Evolutionary conservation across 106 monocot species (phyloP), one percentile per base, ranked within the genome.

Genomic region (Dendrobium catenatum): DNA sequence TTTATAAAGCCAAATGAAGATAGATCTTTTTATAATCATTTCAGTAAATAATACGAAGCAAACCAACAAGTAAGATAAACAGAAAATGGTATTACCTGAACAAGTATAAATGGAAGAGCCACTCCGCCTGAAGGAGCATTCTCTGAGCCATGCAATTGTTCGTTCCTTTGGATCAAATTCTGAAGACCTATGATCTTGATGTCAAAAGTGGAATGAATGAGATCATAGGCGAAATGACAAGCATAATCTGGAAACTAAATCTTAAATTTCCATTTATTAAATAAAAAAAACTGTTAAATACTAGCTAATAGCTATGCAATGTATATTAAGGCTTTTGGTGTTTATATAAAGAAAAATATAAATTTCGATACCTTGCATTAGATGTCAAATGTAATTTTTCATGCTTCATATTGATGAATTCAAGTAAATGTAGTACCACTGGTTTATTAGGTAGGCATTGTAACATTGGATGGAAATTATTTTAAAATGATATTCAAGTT

Each of bases 61-160:
- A 15, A 70, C 11, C 29, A 70, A 37, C 1, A 33, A 31, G 68
- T 70, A 40, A 70, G 37, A 37, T 40, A 33, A 70, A 15, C 33
- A 74, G 43, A 17, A 80, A 68, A 31, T 43, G 16, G 77, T 24
- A 26, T 31, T 91, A 90, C 96, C 94, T 96, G 94, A 85, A 96
- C 89, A 76, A 96, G 86, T 59, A 96, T 96, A 86, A 96, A 96
- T 31, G 96, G 96, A 67, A 96, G 79, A 59, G 94, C 94, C 41
- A 96, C 96, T 19, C 92, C 96, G 2, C 92, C 92, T 22, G 96
- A 87, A 84, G 96, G 94, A 85, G 74, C 56, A 85, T 90, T 88
- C 80, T 88, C 95, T 10, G 93, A 90, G 58, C 85, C 86, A 85
- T 92, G 89, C 20, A 96, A 78, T 72, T 89, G 84, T 54, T 96